These are phyloP conservation scores for Pleurotus platypus DNA, from an alignment of 768 basidiomycete species.

Conservation along the genomic window DNA sequence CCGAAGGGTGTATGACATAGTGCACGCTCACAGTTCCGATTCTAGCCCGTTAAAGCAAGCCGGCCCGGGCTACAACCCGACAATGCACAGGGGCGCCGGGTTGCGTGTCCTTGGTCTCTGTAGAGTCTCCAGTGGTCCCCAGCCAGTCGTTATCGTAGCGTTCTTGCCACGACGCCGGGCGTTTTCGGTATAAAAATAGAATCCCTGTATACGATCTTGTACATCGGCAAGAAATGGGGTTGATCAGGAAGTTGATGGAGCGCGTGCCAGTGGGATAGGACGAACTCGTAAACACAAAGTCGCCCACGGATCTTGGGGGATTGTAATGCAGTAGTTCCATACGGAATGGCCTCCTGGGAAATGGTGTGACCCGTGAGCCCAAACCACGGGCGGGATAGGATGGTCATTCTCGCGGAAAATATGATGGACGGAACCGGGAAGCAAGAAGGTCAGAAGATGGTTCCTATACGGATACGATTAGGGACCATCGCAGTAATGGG, in stretches of 20 bases:
- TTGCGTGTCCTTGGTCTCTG: too few relatives aligned
- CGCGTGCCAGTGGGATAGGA: background rate
- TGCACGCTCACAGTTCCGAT: background rate
- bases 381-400: background rate
- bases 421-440: slow-evolving; percentile 4
- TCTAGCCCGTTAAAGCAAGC: background rate
- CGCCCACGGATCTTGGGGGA: slow-evolving; percentile 3
- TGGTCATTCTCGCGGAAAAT: background rate
- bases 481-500: background rate
- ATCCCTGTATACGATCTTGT: too few relatives aligned
- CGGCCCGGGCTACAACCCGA: slow-evolving; percentile 4
- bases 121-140: too few relatives aligned
- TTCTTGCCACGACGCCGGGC: too few relatives aligned
- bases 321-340: background rate
- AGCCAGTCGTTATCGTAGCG: too few relatives aligned
- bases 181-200: too few relatives aligned
- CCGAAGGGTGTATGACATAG: background rate
- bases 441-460: background rate
- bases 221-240: background rate
- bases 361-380: background rate
- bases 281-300: background rate
- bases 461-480: background rate
- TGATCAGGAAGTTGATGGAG: background rate
- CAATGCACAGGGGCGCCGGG: background rate
- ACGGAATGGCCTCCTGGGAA: slow-evolving; percentile 4